These are phyloP conservation scores for Aspergillus mulundensis DNA, from an alignment of 495 filamentous ascomycete species.

Conservation along the genomic window DNA sequence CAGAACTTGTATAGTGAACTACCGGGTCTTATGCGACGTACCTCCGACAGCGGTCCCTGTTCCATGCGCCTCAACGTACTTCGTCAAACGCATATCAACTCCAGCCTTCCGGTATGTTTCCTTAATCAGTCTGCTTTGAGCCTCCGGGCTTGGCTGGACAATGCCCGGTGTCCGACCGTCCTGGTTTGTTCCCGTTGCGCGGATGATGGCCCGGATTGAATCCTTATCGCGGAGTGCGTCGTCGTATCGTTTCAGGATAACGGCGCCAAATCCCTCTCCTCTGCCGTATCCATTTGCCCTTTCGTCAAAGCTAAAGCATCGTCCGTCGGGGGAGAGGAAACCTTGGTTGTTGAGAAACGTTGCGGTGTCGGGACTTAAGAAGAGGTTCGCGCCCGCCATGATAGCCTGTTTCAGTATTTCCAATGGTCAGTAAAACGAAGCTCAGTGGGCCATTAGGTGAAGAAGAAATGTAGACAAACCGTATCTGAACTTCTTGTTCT, in stretches of 20 bases:
- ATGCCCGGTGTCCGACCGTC: constrained; percentile 26
- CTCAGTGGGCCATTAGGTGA: too few relatives aligned
- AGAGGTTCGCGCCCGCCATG: too few relatives aligned
- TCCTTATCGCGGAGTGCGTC: constrained; percentile 21
- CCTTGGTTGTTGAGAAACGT: background rate
- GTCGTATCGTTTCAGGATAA: constrained; percentile 7
- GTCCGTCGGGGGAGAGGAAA: constrained; percentile 18
- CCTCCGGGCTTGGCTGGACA: constrained; percentile 16
- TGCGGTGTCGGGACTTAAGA: too few relatives aligned
- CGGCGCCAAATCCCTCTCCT: constrained; percentile 29
- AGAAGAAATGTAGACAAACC: too few relatives aligned
- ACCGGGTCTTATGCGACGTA: too few relatives aligned
- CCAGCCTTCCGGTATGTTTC: constrained; percentile 24
- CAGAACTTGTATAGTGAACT: too few relatives aligned
- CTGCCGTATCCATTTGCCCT: constrained; percentile 28
- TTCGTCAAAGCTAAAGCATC: constrained; percentile 26
- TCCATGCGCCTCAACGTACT: constrained; percentile 31
- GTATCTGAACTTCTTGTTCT: too few relatives aligned
- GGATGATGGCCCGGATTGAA: constrained; percentile 34
- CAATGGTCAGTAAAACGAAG: too few relatives aligned
- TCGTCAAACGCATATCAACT: constrained; percentile 16
- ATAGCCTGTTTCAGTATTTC: too few relatives aligned
- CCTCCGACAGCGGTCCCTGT: constrained; percentile 32
- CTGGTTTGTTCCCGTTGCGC: constrained; percentile 43
- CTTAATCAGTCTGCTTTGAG: constrained; percentile 26